phyloP scores from a whole-genome alignment of 2,329 filamentous ascomycete species.

The Aurifilum marmelostoma region DNA sequence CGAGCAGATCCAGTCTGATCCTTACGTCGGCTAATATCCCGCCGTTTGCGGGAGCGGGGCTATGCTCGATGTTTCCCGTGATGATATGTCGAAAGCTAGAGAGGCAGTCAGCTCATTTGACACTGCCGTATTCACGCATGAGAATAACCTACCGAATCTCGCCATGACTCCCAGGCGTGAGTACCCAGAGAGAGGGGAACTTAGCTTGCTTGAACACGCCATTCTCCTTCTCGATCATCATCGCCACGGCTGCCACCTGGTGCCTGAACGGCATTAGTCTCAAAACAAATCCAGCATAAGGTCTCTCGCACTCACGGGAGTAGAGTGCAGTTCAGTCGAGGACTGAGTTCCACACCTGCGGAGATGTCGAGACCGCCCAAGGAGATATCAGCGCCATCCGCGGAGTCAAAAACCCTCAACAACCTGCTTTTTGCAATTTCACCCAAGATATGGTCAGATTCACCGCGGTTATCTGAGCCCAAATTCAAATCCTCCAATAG shows the following conservation, averaged over 20 bases:
- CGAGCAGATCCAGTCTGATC: background rate
- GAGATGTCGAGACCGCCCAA: background rate
- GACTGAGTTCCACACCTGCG: background rate
- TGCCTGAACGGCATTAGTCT: background rate
- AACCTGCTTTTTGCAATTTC: background rate
- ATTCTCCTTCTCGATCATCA: conserved; percentile 2
- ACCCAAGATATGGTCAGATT: background rate
- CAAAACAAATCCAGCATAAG: background rate
- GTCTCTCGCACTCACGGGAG: background rate
- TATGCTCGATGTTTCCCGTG: background rate
- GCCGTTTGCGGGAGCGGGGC: background rate
- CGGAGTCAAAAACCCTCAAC: background rate
- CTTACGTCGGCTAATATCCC: background rate
- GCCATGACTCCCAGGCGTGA: background rate
- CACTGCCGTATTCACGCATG: background rate
- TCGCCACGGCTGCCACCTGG: background rate
- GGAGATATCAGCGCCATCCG: background rate
- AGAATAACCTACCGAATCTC: background rate
- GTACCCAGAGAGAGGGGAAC: conserved; percentile 1
- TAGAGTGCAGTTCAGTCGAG: background rate
- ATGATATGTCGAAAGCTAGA: conserved; percentile 2
- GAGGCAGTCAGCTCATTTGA: background rate
- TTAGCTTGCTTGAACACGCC: background rate
- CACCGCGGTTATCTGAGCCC: background rate
- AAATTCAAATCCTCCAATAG: background rate